Evolutionary conservation across 768 basidiomycete species (phyloP).

Genomic region (Cantharellus cinnabarinus): DNA sequence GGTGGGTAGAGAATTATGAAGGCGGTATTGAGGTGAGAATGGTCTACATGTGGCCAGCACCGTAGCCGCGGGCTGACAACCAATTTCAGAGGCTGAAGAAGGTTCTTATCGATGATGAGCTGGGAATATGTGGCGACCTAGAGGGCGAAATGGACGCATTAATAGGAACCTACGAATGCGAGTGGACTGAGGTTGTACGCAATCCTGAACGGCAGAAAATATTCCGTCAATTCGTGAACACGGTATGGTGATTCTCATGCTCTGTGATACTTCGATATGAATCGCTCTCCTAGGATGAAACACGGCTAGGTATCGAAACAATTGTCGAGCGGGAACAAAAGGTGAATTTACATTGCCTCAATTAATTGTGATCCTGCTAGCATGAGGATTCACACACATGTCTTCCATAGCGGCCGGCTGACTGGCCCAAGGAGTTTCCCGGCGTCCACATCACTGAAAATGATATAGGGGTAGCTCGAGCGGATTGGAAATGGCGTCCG

Average conservation of each 20-base stretch:
- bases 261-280: not conserved
- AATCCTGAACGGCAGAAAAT: conserved; percentile 28
- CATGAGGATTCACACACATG: conserved; percentile 33
- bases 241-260: conserved; percentile 16
- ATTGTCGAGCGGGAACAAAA: not conserved
- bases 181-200: conserved; percentile 44
- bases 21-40: conserved; percentile 36
- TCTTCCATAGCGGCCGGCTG: conserved; percentile 40
- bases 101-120: conserved; percentile 46
- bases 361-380: conserved; percentile 9
- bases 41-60: not conserved
- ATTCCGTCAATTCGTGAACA: conserved; percentile 50
- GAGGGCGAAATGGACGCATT: conserved; percentile 47
- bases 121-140: conserved; percentile 50
- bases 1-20: conserved; percentile 53
- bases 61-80: not conserved
- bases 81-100: conserved; percentile 32
- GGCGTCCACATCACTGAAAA: conserved; percentile 25
- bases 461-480: conserved; percentile 24
- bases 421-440: conserved; percentile 42
- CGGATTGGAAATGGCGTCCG: conserved; percentile 35
- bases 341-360: not conserved
- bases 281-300: not conserved
- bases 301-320: not conserved
- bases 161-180: conserved; percentile 43